Evolutionary conservation across 306 rosid species (phyloP).

Genomic region (Rubus parviflorus): DNA sequence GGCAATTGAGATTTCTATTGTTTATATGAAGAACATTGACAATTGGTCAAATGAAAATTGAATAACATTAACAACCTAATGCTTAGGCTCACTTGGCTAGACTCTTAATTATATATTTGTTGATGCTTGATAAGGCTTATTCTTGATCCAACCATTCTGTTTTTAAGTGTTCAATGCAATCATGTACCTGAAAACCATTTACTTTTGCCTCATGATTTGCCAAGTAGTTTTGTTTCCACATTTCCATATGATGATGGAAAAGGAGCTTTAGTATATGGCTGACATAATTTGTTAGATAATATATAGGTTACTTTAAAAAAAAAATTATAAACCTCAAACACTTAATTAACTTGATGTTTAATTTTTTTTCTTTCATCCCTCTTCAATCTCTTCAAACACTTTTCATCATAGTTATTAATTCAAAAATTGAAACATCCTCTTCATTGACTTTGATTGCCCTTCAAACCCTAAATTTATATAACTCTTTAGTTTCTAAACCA

Average conservation of each 20-base stretch:
- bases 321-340: too few relatives aligned
- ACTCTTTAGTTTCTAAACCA: too few relatives aligned
- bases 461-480: neutral
- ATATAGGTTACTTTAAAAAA: neutral
- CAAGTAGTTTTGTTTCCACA: neutral
- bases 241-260: neutral
- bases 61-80: conserved; percentile 6
- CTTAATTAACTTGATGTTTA: too few relatives aligned
- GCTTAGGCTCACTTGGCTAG: neutral
- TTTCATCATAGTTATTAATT: too few relatives aligned
- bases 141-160: conserved; percentile 9
- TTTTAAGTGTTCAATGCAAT: conserved; percentile 27
- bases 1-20: conserved; percentile 20
- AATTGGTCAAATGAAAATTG: neutral
- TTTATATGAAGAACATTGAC: neutral
- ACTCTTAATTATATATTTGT: conserved; percentile 9
- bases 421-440: neutral
- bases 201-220: conserved; percentile 33
- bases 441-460: neutral
- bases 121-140: conserved; percentile 11
- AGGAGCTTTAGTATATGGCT: neutral
- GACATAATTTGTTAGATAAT: neutral
- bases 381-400: too few relatives aligned
- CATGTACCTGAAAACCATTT: conserved; percentile 33
- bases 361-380: too few relatives aligned